Percentiles rank a stretch among this genome's conserved stretches.
Evolutionary conservation across 1,284 basidiomycete genomes (phyloP).

Genomic region (Rhodotorula sp.): DNA sequence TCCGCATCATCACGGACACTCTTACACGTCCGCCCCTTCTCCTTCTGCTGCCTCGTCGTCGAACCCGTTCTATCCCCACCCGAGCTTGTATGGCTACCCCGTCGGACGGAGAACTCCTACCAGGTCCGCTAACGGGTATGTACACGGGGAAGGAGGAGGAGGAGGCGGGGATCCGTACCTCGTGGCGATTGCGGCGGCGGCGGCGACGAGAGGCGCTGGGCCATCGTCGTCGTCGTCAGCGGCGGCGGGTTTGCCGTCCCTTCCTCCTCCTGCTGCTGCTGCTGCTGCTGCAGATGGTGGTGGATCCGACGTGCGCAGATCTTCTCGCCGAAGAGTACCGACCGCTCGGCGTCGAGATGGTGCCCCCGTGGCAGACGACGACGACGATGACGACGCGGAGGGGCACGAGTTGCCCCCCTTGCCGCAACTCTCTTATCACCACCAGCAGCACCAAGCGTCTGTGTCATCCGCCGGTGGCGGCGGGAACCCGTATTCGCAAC

Average conservation of each 20-base stretch:
- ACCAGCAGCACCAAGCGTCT: too few species aligned
- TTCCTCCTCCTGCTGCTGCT: background rate
- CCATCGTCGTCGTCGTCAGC: background rate
- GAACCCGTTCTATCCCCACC: conserved; percentile 3
- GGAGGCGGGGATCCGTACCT: conserved; percentile 1
- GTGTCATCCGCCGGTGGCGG: background rate
- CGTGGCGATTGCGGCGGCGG: background rate
- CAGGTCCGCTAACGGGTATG: background rate
- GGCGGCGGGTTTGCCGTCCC: background rate
- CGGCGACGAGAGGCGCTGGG: background rate
- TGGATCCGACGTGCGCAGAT: background rate
- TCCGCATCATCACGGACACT: background rate
- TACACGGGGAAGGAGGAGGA: background rate
- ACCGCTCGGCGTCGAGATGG: background rate
- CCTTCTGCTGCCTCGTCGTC: background rate
- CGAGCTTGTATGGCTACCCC: background rate
- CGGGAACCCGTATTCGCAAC: conserved; percentile 18
- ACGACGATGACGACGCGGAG: background rate
- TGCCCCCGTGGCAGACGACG: background rate
- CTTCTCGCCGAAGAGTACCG: background rate
- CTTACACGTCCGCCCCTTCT: background rate
- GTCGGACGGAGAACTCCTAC: background rate
- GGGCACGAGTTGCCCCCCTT: background rate
- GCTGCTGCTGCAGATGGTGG: background rate
- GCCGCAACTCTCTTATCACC: background rate